Evolutionary conservation across 2,329 filamentous ascomycete species (phyloP).

Genomic region (Didymella glomerata): DNA sequence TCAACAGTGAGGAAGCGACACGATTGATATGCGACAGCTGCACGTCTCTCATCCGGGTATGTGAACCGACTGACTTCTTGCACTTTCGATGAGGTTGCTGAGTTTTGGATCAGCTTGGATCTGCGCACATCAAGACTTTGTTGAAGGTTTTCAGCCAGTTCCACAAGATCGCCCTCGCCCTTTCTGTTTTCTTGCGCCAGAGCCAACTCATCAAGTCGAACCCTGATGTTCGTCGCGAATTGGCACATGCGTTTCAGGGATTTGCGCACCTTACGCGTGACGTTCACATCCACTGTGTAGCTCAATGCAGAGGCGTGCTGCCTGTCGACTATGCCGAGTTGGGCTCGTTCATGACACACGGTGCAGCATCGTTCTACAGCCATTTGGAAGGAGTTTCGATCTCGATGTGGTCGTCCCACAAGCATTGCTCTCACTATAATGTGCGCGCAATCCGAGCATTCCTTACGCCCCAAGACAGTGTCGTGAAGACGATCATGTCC

Average conservation of each 20-base stretch:
- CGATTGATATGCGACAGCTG: slow-evolving; percentile 55
- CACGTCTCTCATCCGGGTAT: slow-evolving; percentile 55
- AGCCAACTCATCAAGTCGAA: slow-evolving; percentile 28
- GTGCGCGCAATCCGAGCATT: slow-evolving; percentile 42
- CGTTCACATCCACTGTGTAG: slow-evolving; percentile 11
- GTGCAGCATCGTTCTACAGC: slow-evolving; percentile 26
- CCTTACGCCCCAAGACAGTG: slow-evolving; percentile 54
- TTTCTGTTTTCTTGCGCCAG: slow-evolving; percentile 31
- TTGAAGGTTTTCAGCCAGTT: slow-evolving; percentile 32
- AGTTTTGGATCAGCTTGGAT: slow-evolving; percentile 21
- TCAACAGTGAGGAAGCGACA: slow-evolving; percentile 49
- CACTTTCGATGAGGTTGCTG: not conserved
- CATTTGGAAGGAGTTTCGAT: slow-evolving; percentile 28
- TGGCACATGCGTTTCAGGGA: slow-evolving; percentile 32
- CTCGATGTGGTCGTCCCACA: slow-evolving; percentile 27
- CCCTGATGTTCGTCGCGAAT: slow-evolving; percentile 31
- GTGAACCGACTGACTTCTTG: not conserved
- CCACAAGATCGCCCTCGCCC: slow-evolving; percentile 31
- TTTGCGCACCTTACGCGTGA: slow-evolving; percentile 30
- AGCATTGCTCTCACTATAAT: slow-evolving; percentile 30
- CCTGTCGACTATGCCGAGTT: slow-evolving; percentile 22
- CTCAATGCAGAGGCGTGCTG: not conserved
- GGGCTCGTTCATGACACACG: slow-evolving; percentile 22
- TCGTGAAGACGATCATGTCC: slow-evolving; percentile 51
- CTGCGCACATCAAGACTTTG: slow-evolving; percentile 27